Evolutionary conservation across 257 asterid genomes (phyloP), one percentile per base, ranked within the genome.

Genomic region (Salvia rosmarinus): DNA sequence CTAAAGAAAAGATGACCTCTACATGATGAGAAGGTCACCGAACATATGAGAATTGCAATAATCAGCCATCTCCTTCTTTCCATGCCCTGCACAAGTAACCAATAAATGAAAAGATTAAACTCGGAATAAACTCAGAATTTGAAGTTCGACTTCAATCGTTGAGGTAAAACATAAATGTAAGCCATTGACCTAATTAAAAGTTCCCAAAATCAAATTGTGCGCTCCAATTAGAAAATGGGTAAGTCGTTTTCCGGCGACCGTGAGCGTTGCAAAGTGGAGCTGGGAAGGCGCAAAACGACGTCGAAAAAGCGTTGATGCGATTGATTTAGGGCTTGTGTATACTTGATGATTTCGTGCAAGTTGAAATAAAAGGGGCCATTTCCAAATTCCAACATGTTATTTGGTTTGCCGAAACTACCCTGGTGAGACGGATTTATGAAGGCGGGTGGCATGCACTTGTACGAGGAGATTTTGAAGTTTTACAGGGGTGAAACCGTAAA

Each of bases 21-120:
- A 59, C 81, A 72, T 35, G 87, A 83, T 59, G 88, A 73, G 28
- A 75, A 80, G n/a, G 76, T 67, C 28, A 83, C 63, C 49, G 79
- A 71, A 59, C 77, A 80, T 1, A 76, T 0, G 46, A 77, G 14
- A 70, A 79, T 65, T 68, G 81, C 77, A 62, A 80, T 34, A 30
- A 78, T 76, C 78, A 83, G 37, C 64, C 69, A 79, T 19, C 77
- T 49, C 59, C 76, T 79, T 55, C 79, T 74, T 58, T 69, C 87
- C 91, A 86, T 86, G 28, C 71, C 79, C 87, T 85, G 79, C 49
- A 51, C 11, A 56, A 67, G 46, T 0, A 25, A 50, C 9, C 46
- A 39, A 60, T 14, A 14, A 1, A 39, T 1, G 6, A 14, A 21
- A 64, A 19, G 25, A 46, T 2, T 5, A 62, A 64, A 9, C 19